Base-by-base conservation (phyloP, 176 grass and related monocot genomes). In the Themeda triandra region DNA sequence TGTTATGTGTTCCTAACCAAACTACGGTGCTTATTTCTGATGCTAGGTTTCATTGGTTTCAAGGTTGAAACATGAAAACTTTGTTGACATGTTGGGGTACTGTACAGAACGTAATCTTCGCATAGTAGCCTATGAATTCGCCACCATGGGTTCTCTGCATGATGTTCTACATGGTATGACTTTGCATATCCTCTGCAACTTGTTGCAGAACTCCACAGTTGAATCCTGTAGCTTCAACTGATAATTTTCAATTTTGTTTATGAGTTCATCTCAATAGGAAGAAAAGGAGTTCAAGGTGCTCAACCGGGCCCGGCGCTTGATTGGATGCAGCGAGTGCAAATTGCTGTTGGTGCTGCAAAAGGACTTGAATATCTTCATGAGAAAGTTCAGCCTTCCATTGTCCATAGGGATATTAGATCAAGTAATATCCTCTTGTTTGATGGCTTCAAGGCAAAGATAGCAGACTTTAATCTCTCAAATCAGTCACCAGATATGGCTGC, bases 401-500 rank as follows among this genome's bases (percentile, higher is more conserved):
- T 97, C 67, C 94, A 97, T 76, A 88, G 95, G 32, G 95, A 98
- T 80, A 73, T 98, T 62, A 92, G 95, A 86, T 98, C 95, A 79
- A 94, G 95, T 70, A 94, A 94, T 68, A 76, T 98, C 46, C 95
- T 98, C 56, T 87, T 98, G 51, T 98, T 93, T 89, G 95, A 98
- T 63, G 92, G 91, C 76, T 94, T 98, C 62, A 91, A 86, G 86
- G 95, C 92, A 74, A 98, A 93, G 88, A 84, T 98, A 88, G 92
- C 92, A 77, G 90, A 93, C 39, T 98, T 98, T 76, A 98, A 98
- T 82, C 90, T 98, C 58, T 92, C 89, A 83, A 98, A 98, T 79
- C 95, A 98, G 71, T 74, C 95, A 74, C 95, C 92, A 76, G 92
- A 94, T 91, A 94, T 91, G 95, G 95, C 95, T 71, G 92, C 92